Conservation (phyloP, 192 early-diverging fungal species). For the Phlyctochytrium planicorne region DNA sequence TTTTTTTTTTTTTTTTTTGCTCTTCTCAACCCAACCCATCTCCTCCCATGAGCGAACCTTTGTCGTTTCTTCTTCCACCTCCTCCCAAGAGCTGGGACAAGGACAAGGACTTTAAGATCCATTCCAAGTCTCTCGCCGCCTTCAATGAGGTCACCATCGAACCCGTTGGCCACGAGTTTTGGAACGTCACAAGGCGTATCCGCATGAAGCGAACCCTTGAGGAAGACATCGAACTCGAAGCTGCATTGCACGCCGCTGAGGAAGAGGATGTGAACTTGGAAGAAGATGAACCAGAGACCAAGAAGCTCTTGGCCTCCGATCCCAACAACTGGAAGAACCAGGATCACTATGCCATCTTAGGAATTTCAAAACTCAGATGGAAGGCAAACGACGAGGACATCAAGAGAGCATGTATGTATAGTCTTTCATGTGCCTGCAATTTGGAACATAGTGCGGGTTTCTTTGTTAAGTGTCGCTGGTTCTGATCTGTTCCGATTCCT, state of each 20-base stretch:
- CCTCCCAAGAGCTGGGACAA: constrained; percentile 68
- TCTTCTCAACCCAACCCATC: too few relatives aligned
- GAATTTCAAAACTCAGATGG: constrained; percentile 85
- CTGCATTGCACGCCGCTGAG: constrained; percentile 49
- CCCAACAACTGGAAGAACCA: constrained; percentile 96
- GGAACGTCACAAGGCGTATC: constrained; percentile 40
- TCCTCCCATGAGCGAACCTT: too few relatives aligned
- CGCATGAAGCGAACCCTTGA: constrained; percentile 44
- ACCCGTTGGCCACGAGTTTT: constrained; percentile 49
- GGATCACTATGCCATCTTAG: constrained; percentile 96
- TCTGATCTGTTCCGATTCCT: constrained; percentile 20
- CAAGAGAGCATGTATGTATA: constrained; percentile 68
- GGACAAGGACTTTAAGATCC: constrained; percentile 39
- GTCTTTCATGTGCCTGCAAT: too few relatives aligned
- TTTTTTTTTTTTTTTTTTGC: too few relatives aligned
- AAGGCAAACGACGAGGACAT: constrained; percentile 91
- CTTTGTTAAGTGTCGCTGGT: neutral
- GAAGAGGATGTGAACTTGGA: constrained; percentile 61
- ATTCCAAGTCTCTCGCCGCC: constrained; percentile 31
- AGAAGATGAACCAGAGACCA: constrained; percentile 81
- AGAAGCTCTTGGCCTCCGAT: constrained; percentile 71
- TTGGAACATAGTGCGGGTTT: neutral
- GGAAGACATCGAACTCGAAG: constrained; percentile 47
- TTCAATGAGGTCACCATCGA: constrained; percentile 36
- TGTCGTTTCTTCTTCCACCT: constrained; percentile 73